Evolutionary conservation across 208 protist genomes (phyloP), one percentile per base, ranked within the genome.

Genomic region (Angomonas deanei): DNA sequence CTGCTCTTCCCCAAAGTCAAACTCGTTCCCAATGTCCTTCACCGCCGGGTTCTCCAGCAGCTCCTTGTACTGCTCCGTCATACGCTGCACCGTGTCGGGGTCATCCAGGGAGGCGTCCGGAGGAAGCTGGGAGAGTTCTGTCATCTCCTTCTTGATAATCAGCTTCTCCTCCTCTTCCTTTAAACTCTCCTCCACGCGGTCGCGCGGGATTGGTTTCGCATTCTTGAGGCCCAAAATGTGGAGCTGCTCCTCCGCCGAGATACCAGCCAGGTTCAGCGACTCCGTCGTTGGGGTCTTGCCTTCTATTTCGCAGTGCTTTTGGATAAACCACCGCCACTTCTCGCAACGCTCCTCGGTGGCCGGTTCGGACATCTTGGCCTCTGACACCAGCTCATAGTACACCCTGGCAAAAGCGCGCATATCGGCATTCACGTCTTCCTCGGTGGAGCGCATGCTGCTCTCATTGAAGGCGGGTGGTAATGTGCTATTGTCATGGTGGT

Each of bases 361-460:
- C 3, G 84, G 84, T 49, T 71, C 54, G 42, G 84, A 91, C 23
- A 75, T 76, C 65, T 93, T 93, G 27, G 89, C 89, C 76, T 93
- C 86, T 2, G 81, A 64, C 0, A 96, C 82, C 32, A 96, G 82
- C 58, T 90, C 84, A 62, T 92, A 96, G 63, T 93, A 96, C 36
- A 88, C 68, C 27, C 81, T 61, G 19, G 89, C 85, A 8, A 96
- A 70, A 46, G 86, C 70, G 3, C 89, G 83, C 74, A 91, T 84
- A n/a, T 68, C 76, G 0, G 73, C 84, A 58, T 81, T 65, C 23
- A 88, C 53, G 61, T 91, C 85, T n/a, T 83, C 79, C 68, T 89
- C 76, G 24, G 73, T 85, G 4, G 78, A 63, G 55, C 56, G 56
- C 38, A 66, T 59, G 49, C 76, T 82, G 24, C 72, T 78, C 33